Evolutionary conservation across 2,329 filamentous ascomycete species (phyloP), one percentile per base, ranked within the genome.

Genomic region (Massarina eburnea): DNA sequence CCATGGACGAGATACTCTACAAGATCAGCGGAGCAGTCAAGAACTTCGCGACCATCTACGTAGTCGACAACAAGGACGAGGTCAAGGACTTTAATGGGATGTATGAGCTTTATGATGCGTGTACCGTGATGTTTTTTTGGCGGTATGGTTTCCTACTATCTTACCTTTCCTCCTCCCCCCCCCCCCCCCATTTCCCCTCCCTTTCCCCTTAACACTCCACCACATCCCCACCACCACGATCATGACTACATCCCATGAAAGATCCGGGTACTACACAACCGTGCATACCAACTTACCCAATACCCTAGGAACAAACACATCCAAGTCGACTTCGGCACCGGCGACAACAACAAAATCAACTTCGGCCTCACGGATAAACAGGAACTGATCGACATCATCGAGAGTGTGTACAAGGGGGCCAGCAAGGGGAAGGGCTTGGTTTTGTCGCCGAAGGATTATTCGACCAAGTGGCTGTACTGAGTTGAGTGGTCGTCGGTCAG

Each of bases 311-410:
- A 62, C 44, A 62, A 61, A 27, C 59, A 59, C 9, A 59, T 61
- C 29, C 49, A 54, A 15, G 49, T 57, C 18, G 58, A 61, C 35
- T 59, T 56, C 34, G 59, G 92, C 37, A 96, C 92, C 1, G 92
- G 92, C 57, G 95, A 97, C 75, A 96, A 96, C 72, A 96, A 96
- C 72, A 96, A 96, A 72, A 78, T 96, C 58, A 96, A 95, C 68
- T 95, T 89, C 83, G 86, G 92, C 29, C 76, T 94, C 48, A 89
- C 95, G 71, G 90, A 96, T 64, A 96, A 96, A 74, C 91, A 97
- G 70, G 92, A 97, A 74, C 77, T 97, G 61, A 94, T 97, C 63
- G 92, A 97, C 73, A 96, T 97, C n/a, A 84, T 96, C 64, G 92
- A 97, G 77, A 94, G 89, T 1, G 90, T 96, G 55, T 97, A 96